Percentiles rank a stretch among this genome's conserved stretches.
Evolutionary conservation across 257 asterid genomes (phyloP).

Genomic region (Echium plantagineum): DNA sequence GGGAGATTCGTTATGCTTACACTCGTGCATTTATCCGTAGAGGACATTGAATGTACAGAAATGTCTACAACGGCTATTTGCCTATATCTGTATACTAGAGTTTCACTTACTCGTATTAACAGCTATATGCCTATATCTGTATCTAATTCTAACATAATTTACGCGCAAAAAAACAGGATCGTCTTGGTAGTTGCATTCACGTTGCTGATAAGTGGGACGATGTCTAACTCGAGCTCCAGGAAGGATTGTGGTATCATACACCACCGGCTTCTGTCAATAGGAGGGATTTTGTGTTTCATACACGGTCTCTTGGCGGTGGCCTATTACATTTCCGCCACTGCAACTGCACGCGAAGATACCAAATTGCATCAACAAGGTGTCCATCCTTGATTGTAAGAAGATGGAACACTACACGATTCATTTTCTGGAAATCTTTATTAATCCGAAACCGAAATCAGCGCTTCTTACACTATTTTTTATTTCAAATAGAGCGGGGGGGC

Average conservation of each 20-base stretch:
- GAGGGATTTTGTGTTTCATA: slow-evolving; percentile 52
- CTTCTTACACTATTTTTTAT: too few species aligned
- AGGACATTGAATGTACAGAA: too few species aligned
- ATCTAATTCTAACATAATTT: neutral
- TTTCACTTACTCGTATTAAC: too few species aligned
- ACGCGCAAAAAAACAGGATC: slow-evolving; percentile 22
- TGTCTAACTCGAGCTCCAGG: slow-evolving; percentile 40
- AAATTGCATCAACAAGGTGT: slow-evolving; percentile 17
- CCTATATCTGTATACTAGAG: too few species aligned
- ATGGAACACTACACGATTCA: too few species aligned
- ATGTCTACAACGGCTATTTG: too few species aligned
- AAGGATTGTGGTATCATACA: slow-evolving; percentile 47
- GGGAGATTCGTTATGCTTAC: too few species aligned
- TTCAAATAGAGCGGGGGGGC: too few species aligned
- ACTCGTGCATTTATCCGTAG: too few species aligned
- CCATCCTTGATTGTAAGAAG: slow-evolving; percentile 18
- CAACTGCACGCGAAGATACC: slow-evolving; percentile 33
- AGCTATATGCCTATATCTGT: too few species aligned
- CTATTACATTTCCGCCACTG: slow-evolving; percentile 43
- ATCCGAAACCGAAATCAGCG: too few species aligned
- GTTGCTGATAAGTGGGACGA: slow-evolving; percentile 41
- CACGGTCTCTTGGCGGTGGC: slow-evolving; percentile 56
- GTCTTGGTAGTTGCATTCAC: slow-evolving; percentile 39
- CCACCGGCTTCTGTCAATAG: slow-evolving; percentile 40
- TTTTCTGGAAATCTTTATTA: too few species aligned